Base-by-base conservation (phyloP, 495 filamentous ascomycete genomes). In the Cryomyces antarcticus region DNA sequence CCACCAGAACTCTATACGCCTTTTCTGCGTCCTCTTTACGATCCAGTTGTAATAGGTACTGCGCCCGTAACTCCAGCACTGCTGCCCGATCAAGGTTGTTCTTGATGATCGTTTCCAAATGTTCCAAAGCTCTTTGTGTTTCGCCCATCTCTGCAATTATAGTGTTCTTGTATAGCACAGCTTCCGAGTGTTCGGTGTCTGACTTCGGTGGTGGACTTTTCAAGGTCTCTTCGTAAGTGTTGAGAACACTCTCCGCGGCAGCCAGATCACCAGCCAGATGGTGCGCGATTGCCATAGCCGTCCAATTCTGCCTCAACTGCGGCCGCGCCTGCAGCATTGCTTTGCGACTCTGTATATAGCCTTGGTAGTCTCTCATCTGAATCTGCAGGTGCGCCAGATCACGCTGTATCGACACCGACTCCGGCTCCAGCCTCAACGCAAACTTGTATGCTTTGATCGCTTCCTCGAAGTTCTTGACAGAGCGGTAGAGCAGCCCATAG, bases 391-490 rank as follows among this genome's bases (percentile, higher is more conserved):
- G 69, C 31, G 88, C 88, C 41, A 99, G 66, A 52, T 99, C 89
- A 41, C 92, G 74, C 58, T 93, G 82, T 52, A 99, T 99, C 58
- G 93, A 86, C 49, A 72, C 71, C 1, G 83, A 93, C 11, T 93
- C 87, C 27, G 92, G 88, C 52, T 99, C 88, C 38, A 95, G 72
- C 60, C 72, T 76, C 52, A 99, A 61, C 6, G 89, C 89, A 57
- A 87, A 92, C 51, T 87, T 87, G 66, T 99, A 99, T 37, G 89
- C 89, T 67, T 95, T 96, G 64, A 95, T 94, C 5, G 92, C 86
- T 62, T 96, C 89, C 60, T 94, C 88, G 46, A 87, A 95, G 65
- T 96, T 95, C 71, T 96, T 96, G 51, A 77, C 73, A 28, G 83
- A 75, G 29, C 88, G 75, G 59, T 87, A 95, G 34, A 99, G 70